These are phyloP conservation scores for Kodamaea leandrae DNA, from an alignment of 805 yeast genomes.

Conservation along the genomic window DNA sequence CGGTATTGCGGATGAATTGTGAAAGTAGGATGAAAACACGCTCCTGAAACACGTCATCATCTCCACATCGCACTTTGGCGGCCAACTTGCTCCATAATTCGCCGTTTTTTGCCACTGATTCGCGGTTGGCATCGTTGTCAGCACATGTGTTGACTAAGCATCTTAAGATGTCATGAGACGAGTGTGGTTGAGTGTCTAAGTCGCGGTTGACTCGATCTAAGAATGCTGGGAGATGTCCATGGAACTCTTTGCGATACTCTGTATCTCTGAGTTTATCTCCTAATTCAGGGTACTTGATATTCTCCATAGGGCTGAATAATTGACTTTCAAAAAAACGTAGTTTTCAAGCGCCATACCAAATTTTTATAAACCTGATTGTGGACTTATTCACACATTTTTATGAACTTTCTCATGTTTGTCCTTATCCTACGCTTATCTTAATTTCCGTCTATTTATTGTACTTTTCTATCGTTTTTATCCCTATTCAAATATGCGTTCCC, in stretches of 20 bases:
- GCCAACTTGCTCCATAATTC: slow-evolving; percentile 20
- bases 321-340: neutral
- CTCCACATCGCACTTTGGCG: neutral
- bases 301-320: neutral
- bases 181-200: neutral
- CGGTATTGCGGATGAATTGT: slow-evolving; percentile 33
- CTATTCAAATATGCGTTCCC: slow-evolving; percentile 58
- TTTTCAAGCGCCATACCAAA: too few species aligned
- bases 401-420: neutral
- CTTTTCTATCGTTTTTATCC: neutral
- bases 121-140: slow-evolving; percentile 27
- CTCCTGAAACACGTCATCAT: slow-evolving; percentile 7
- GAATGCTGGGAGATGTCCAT: neutral
- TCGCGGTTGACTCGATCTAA: neutral
- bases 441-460: neutral
- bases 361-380: too few species aligned
- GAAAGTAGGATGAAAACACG: slow-evolving; percentile 24
- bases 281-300: neutral
- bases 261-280: slow-evolving; percentile 13
- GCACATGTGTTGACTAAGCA: slow-evolving; percentile 37
- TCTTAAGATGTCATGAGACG: slow-evolving; percentile 21
- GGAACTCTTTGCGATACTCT: slow-evolving; percentile 2
- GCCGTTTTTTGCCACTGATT: slow-evolving; percentile 5
- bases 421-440: neutral
- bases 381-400: too few species aligned